phyloP scores from a whole-genome alignment of 768 basidiomycete species.

The Grammothele lineata region DNA sequence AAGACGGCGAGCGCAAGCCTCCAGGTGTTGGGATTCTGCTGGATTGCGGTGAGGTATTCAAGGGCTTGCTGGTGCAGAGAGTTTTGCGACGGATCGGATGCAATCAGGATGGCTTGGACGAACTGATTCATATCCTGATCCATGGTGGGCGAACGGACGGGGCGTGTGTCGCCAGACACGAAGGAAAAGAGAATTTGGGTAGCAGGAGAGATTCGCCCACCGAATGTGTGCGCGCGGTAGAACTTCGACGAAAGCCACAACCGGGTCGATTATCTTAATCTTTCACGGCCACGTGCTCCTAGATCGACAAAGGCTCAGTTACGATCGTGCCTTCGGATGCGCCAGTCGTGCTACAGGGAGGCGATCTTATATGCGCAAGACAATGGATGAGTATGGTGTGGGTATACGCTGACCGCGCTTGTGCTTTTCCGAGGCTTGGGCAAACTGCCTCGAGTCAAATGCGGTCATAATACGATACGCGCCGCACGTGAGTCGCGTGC shows the following conservation, averaged over 20 bases:
- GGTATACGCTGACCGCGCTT: neutral
- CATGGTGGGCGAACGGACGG: slow-evolving; percentile 37
- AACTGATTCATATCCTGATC: slow-evolving; percentile 73
- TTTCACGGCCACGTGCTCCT: slow-evolving; percentile 18
- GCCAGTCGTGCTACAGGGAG: neutral
- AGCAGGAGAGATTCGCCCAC: neutral
- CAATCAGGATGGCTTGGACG: slow-evolving; percentile 84
- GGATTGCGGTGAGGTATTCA: slow-evolving; percentile 73
- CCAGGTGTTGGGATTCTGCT: slow-evolving; percentile 78
- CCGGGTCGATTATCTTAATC: slow-evolving; percentile 21
- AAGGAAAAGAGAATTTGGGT: neutral
- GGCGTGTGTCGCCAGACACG: slow-evolving; percentile 16
- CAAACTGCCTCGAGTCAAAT: slow-evolving; percentile 8
- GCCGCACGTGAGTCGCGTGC: slow-evolving; percentile 13
- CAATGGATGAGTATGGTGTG: no score
- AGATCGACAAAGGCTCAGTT: slow-evolving; percentile 9
- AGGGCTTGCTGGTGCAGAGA: slow-evolving; percentile 82
- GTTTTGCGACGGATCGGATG: slow-evolving; percentile 71
- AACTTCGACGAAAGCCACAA: slow-evolving; percentile 6
- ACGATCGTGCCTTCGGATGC: no score
- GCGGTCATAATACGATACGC: slow-evolving; percentile 1
- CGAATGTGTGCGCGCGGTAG: neutral
- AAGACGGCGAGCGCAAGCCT: slow-evolving; percentile 75
- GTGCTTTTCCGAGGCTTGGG: neutral
- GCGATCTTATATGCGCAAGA: neutral